These are phyloP conservation scores for Komagataella pseudopastoris DNA, from an alignment of 805 yeast species.

Conservation along the genomic window DNA sequence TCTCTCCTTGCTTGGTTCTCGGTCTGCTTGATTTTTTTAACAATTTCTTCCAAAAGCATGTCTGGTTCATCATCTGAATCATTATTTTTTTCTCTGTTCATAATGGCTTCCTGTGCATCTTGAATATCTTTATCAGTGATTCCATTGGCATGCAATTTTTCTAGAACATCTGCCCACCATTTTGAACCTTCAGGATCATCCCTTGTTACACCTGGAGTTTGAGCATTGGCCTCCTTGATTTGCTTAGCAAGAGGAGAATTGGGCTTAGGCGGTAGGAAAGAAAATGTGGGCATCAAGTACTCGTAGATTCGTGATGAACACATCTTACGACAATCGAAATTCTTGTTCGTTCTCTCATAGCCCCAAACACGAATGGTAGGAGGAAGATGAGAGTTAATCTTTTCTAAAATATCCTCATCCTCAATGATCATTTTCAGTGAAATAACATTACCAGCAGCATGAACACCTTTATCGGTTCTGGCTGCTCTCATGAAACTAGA, in stretches of 20 bases:
- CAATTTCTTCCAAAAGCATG: constrained; percentile 10
- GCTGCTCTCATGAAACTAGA: constrained; percentile 81
- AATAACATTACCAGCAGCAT: constrained; percentile 90
- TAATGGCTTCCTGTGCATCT: constrained; percentile 20
- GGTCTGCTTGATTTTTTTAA: constrained; percentile 40
- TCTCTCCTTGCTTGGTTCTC: constrained; percentile 58
- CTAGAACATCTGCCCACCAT: constrained; percentile 52
- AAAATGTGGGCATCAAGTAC: constrained; percentile 83
- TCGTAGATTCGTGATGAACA: constrained; percentile 95
- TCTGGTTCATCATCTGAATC: constrained; percentile 19
- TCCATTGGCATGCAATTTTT: constrained; percentile 22
- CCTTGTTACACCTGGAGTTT: constrained; percentile 45
- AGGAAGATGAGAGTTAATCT: constrained; percentile 67
- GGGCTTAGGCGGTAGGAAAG: constrained; percentile 86
- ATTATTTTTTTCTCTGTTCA: constrained; percentile 20
- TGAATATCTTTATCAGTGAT: constrained; percentile 24
- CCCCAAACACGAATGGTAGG: constrained; percentile 91
- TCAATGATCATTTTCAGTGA: constrained; percentile 76
- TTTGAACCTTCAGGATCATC: constrained; percentile 54
- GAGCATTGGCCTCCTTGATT: constrained; percentile 35
- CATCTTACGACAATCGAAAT: constrained; percentile 90
- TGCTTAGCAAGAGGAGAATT: constrained; percentile 48
- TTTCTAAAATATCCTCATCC: constrained; percentile 58
- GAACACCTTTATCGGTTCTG: constrained; percentile 91
- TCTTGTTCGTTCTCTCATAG: constrained; percentile 71